phyloP scores from a whole-genome alignment of 2,329 filamentous ascomycete genomes.

The Tolypocladium ovalisporum region DNA sequence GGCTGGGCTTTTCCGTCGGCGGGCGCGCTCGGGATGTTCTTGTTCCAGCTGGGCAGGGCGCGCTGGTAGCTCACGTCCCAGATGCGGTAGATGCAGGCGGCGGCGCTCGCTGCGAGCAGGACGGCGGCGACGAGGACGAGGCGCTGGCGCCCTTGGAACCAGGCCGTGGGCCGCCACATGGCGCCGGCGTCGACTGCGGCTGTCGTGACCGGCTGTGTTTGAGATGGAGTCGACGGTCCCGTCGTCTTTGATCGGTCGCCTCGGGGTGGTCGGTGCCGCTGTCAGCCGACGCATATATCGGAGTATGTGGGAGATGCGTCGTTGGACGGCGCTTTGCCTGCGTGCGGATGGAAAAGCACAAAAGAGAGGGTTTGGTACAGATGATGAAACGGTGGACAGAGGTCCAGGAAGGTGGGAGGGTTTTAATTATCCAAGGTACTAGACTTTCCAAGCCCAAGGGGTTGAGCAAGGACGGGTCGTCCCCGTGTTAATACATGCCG shows the following conservation, averaged over 20 bases:
- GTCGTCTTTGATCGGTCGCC: background rate
- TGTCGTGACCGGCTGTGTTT: background rate
- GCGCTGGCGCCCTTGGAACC: constrained; percentile 16
- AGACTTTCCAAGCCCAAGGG: background rate
- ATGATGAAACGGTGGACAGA: too few species aligned
- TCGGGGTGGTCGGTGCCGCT: background rate
- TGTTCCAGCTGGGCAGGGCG: background rate
- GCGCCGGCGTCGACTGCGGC: background rate
- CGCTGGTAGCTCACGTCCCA: constrained; percentile 11
- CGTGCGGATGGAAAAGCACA: background rate
- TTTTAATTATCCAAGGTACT: too few species aligned
- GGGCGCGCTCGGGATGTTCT: background rate
- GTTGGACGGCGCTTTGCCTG: background rate
- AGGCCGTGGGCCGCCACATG: constrained; percentile 3
- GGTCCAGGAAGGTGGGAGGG: background rate
- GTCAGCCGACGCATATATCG: background rate
- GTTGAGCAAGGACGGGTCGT: background rate
- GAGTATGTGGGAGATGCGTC: background rate
- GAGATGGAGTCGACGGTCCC: background rate
- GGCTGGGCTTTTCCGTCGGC: background rate
- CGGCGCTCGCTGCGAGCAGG: constrained; percentile 18
- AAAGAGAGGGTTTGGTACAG: background rate
- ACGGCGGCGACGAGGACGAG: constrained; percentile 20
- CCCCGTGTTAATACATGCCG: too few species aligned
- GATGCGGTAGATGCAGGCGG: constrained; percentile 22